Evolutionary conservation across 805 yeast species (phyloP), one percentile per base, ranked within the genome.

Genomic region (Nakazawaea wyomingensis): DNA sequence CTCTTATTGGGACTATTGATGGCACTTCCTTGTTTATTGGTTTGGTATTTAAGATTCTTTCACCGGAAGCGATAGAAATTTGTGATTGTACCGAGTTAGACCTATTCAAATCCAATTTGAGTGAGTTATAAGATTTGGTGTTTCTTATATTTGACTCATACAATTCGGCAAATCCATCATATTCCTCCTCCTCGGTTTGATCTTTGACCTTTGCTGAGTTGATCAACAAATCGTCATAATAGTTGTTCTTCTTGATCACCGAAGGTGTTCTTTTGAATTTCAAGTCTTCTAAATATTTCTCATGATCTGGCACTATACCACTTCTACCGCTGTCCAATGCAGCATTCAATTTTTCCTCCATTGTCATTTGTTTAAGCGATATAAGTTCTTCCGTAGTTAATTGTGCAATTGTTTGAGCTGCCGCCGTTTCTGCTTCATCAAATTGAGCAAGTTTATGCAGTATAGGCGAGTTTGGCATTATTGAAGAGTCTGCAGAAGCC

Each of bases 331-430:
- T 47, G 24, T 59, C 58, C 13, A 74, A 56, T 34, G 66, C 69
- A 2, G 72, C 59, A 43, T 69, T 72, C 43, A 74, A 57, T 51
- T 69, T 72, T 47, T 74, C 71, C 47, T 69, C 69, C 31, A 74
- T 54, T 38, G 59, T 61, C 55, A 54, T 62, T 45, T 53, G 51
- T 51, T 43, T 55, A 44, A 47, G 48, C 13, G 46, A 44, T 13
- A 43, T 37, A 5, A 64, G 35, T 1, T 62, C 59, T 16, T 57
- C 59, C 7, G 52, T 57, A 2, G 61, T 56, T 14, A 60, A 43
- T 1, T 46, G 27, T 19, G 34, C 48, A 30, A 63, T 66, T 34
- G 49, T 48, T 13, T 50, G 35, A 16, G 54, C 59, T 37, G 55
- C 50, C 5, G n/a, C 37, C 7, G 41, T 38, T 4, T 46, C 41